Conservation (phyloP, 305 asterid genomes). For the Solanum hybrid region DNA sequence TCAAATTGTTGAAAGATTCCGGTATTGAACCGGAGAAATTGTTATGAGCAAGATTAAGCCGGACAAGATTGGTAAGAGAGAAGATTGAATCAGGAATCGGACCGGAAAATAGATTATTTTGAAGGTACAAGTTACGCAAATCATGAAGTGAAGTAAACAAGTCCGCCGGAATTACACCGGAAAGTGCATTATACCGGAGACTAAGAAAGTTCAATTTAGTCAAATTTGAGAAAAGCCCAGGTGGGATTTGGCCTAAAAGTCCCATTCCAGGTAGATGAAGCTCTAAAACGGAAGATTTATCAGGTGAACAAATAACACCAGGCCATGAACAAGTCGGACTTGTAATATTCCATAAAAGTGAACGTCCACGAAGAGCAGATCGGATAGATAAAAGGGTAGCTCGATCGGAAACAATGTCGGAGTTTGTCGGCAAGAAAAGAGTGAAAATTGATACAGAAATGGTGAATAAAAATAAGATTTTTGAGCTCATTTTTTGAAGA, state of each 20-base stretch:
- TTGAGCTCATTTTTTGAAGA: constrained; percentile 8
- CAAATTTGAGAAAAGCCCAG: constrained; percentile 42
- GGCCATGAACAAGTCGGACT: constrained; percentile 56
- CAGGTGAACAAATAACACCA: constrained; percentile 55
- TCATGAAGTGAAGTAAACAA: constrained; percentile 32
- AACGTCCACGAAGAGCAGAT: constrained; percentile 61
- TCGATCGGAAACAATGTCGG: constrained; percentile 64
- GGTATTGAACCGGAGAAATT: constrained; percentile 55
- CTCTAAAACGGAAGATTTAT: constrained; percentile 34
- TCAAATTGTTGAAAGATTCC: constrained; percentile 39
- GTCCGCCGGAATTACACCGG: constrained; percentile 57
- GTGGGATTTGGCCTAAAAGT: constrained; percentile 56
- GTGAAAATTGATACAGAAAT: not conserved
- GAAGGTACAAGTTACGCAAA: constrained; percentile 59
- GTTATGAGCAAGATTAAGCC: constrained; percentile 53
- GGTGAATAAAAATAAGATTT: constrained; percentile 8
- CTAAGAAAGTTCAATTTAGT: constrained; percentile 54
- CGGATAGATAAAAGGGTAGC: constrained; percentile 63
- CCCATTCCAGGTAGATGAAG: constrained; percentile 79
- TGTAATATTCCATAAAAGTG: constrained; percentile 49
- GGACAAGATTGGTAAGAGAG: constrained; percentile 40
- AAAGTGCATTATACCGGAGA: constrained; percentile 65
- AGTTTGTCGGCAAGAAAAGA: constrained; percentile 16
- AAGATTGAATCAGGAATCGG: constrained; percentile 40
- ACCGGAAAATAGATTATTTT: constrained; percentile 50